Base-by-base conservation (phyloP, 1,139 yeast genomes). In the Nakaseomyces nivariensis region DNA sequence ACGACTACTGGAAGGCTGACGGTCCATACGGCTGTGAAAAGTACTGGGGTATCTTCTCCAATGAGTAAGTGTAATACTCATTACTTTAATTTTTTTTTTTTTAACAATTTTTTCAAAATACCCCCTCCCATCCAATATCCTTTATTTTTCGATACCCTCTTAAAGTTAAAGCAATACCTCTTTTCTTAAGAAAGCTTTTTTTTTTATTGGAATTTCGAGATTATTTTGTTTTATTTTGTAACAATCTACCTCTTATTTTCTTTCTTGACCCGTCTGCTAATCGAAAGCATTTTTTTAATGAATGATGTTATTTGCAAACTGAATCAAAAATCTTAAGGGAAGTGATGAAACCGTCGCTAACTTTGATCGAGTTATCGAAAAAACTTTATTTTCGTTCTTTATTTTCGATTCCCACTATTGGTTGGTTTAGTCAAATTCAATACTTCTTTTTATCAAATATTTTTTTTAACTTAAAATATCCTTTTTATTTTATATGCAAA, bases 1-100 rank as follows among this genome's bases (percentile, higher is more conserved):
- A 85, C 67, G 90, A 85, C 67, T 76, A 76, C 68, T 85, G 94
- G 94, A 85, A 85, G 72, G 73, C 72, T 53, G 81, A 82, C 47
- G 92, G 90, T 60, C 66, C 77, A 37, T 76, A 75, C 67, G 75
- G 74, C 59, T 82, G 79, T 58, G 92, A 85, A 71, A 81, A 82
- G 68, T 77, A 75, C 75, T 85, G 87, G 85, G 92, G 92, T 63
- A 70, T 81, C 53, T 70, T 56, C 45, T 56, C 57, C 47, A 43
- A 52, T 40, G 56, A 58, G 53, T 59, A 58, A 53, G 45, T 44
- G 37, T 45, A 37, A 34, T n/a, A n/a, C n/a, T n/a, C n/a, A n/a
- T 44, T 43, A 37, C 37, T 43, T 27, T 32, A 9, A 32, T 33
- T 43, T 43, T 37, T 46, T 47, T 51, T 29, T 37, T 45, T 32